These are phyloP conservation scores for Dianthus caryophyllus DNA, from an alignment of 148 eudicot genomes.

Conservation along the genomic window DNA sequence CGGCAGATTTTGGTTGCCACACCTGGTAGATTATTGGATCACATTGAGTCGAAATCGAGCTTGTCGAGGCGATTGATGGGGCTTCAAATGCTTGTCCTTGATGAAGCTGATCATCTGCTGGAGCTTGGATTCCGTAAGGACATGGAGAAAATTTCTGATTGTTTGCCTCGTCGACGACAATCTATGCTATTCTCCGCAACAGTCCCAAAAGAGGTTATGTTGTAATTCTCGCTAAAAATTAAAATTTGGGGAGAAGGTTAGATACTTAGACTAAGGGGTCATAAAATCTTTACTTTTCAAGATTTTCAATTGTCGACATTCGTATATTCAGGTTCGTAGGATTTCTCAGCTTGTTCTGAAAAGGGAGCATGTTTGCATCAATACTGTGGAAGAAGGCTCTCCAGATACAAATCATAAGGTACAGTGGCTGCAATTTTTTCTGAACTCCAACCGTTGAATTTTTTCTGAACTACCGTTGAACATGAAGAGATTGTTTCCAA, in stretches of 20 bases:
- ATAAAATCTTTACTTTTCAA: not conserved
- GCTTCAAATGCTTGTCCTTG: slow-evolving; percentile 79
- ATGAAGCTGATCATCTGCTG: slow-evolving; percentile 87
- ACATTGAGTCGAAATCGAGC: slow-evolving; percentile 74
- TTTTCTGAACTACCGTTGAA: too few species aligned
- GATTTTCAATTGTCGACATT: slow-evolving; percentile 7
- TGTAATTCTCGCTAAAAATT: slow-evolving; percentile 6
- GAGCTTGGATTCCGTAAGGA: slow-evolving; percentile 90
- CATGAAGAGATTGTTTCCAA: too few species aligned
- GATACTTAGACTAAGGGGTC: not conserved
- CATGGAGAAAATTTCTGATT: slow-evolving; percentile 82
- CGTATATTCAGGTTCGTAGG: slow-evolving; percentile 67
- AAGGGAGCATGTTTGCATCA: slow-evolving; percentile 76
- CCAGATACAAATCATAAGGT: slow-evolving; percentile 70
- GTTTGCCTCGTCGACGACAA: slow-evolving; percentile 86
- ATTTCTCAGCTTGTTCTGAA: slow-evolving; percentile 83
- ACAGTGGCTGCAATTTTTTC: slow-evolving; percentile 7
- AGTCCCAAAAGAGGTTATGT: slow-evolving; percentile 77
- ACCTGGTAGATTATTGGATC: slow-evolving; percentile 96
- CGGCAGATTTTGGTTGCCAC: slow-evolving; percentile 86
- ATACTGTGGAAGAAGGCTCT: slow-evolving; percentile 57
- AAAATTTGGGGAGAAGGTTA: too few species aligned
- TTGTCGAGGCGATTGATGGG: slow-evolving; percentile 79
- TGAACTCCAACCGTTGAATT: not conserved
- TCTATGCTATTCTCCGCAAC: slow-evolving; percentile 85